A percentile compares a stretch with the other conserved stretches of the same genome.
Evolutionary conservation across 495 filamentous ascomycete genomes (phyloP).

Genomic region (Darksidea phi): DNA sequence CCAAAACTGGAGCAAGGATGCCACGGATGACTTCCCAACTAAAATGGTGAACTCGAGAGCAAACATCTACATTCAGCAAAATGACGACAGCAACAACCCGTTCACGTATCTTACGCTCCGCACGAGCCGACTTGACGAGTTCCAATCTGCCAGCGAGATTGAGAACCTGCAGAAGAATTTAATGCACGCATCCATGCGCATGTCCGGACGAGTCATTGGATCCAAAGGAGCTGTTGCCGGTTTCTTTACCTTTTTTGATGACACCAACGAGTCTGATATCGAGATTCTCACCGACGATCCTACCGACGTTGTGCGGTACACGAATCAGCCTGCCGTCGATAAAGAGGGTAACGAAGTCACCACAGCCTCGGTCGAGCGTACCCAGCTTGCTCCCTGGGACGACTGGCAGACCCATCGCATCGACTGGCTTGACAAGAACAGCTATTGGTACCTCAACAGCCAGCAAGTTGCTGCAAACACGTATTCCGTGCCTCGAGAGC

Average conservation of each 20-base stretch:
- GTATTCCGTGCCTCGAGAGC: conserved; percentile 61
- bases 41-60: conserved; percentile 61
- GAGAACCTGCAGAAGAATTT: conserved; percentile 56
- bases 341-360: conserved; percentile 47
- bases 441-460: conserved; percentile 68
- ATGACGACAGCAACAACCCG: conserved; percentile 32
- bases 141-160: conserved; percentile 65
- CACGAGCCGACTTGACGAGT: conserved; percentile 54
- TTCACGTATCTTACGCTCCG: conserved; percentile 61
- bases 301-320: conserved; percentile 48
- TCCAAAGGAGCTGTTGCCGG: conserved; percentile 39
- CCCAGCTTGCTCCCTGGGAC: conserved; percentile 54
- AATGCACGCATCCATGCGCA: conserved; percentile 61
- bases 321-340: conserved; percentile 63
- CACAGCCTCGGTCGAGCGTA: conserved; percentile 48
- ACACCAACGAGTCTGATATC: conserved; percentile 37
- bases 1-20: conserved; percentile 57
- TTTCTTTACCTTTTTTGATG: conserved; percentile 47
- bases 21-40: conserved; percentile 48
- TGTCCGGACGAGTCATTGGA: conserved; percentile 50
- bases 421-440: conserved; percentile 64
- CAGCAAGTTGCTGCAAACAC: conserved; percentile 56
- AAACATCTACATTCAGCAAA: conserved; percentile 61
- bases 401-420: conserved; percentile 69
- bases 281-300: conserved; percentile 38